Conservation (phyloP, 1,284 basidiomycete species). For the Porodaedalea pini region DNA sequence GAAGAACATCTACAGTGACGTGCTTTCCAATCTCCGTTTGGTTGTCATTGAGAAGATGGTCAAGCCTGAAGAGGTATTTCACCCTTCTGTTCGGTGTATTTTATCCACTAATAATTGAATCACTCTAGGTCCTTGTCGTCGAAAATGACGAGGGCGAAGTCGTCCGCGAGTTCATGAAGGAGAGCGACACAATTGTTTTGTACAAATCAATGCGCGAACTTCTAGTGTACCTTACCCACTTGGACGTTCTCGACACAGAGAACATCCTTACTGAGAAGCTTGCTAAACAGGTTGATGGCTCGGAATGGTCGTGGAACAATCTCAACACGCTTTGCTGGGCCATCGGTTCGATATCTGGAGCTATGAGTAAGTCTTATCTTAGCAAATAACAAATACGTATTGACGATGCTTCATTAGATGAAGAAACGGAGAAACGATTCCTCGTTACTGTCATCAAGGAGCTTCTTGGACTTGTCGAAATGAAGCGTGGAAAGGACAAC, state of each 20-base stretch:
- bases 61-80: conserved; percentile 93
- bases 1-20: conserved; percentile 94
- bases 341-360: conserved; percentile 98
- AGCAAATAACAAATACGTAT: neutral
- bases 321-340: conserved; percentile 99
- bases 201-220: conserved; percentile 99
- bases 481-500: conserved; percentile 99
- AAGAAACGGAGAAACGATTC: conserved; percentile 99
- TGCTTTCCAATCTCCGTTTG: conserved; percentile 90
- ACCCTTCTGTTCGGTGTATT: neutral
- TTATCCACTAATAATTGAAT: conserved; percentile 19
- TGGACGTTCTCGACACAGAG: conserved; percentile 96
- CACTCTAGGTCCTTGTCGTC: conserved; percentile 84
- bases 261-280: conserved; percentile 97
- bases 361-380: conserved; percentile 79
- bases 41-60: conserved; percentile 99
- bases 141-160: conserved; percentile 99
- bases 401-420: conserved; percentile 54
- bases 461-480: conserved; percentile 92
- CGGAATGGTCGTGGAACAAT: conserved; percentile 99
- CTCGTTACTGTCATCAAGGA: conserved; percentile 99
- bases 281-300: conserved; percentile 93
- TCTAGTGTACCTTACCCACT: conserved; percentile 93
- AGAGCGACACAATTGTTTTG: conserved; percentile 96
- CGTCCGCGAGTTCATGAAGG: conserved; percentile 99